These are phyloP conservation scores for Dalechampia spathulata DNA, from an alignment of 441 rosid genomes.

Conservation along the genomic window DNA sequence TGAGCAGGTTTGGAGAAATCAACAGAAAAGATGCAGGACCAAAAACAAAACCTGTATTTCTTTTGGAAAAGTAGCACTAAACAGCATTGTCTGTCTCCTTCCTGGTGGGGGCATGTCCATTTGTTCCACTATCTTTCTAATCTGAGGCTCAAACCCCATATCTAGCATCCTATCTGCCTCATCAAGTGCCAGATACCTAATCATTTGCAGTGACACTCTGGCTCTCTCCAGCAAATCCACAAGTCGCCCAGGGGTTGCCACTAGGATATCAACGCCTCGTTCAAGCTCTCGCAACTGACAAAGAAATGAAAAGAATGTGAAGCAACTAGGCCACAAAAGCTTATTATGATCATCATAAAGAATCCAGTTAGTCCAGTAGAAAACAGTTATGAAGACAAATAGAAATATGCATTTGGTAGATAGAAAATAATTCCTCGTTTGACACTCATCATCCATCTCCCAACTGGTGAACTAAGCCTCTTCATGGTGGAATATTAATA, in stretches of 20 bases:
- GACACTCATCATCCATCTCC: too few species aligned
- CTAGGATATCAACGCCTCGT: conserved; percentile 93
- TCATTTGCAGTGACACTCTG: conserved; percentile 86
- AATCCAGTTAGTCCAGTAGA: not conserved
- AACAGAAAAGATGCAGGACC: not conserved
- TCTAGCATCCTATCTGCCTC: conserved; percentile 95
- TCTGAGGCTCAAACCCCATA: conserved; percentile 98
- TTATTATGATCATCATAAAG: not conserved
- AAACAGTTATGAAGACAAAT: not conserved
- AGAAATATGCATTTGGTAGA: not conserved
- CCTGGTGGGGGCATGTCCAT: conserved; percentile 94
- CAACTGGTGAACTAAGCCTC: too few species aligned
- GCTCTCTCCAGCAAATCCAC: conserved; percentile 94
- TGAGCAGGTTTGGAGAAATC: too few species aligned
- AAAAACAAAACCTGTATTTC: conserved; percentile 70
- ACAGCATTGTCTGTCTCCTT: conserved; percentile 78
- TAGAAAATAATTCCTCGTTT: not conserved
- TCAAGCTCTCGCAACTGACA: conserved; percentile 77
- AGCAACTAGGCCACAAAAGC: not conserved
- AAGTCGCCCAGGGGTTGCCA: conserved; percentile 89
- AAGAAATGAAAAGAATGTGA: conserved; percentile 14
- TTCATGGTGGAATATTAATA: too few species aligned
- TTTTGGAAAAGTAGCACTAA: conserved; percentile 94
- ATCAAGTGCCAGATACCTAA: conserved; percentile 78
- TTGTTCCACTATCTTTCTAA: conserved; percentile 87